Percentiles rank a stretch among this genome's conserved stretches.
phyloP scores from a whole-genome alignment of 2,329 filamentous ascomycete genomes.

The Colletotrichum simmondsii region DNA sequence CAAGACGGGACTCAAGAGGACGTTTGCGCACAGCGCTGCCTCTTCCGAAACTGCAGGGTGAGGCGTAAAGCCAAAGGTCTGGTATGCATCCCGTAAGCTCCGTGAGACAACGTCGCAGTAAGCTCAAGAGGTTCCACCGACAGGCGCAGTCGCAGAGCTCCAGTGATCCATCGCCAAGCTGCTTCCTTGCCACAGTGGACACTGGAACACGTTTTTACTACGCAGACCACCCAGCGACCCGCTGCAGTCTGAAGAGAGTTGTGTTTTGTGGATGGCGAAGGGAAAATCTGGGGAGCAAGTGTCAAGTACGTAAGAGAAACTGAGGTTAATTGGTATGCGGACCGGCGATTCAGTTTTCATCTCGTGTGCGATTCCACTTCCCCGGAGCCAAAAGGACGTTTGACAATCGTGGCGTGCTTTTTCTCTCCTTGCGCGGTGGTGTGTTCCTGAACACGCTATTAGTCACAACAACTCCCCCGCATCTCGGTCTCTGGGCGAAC shows the following conservation, averaged over 20 bases:
- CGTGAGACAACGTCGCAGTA: constrained; percentile 11
- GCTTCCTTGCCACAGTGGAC: neutral
- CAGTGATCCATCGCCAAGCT: neutral
- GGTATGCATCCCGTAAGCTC: neutral
- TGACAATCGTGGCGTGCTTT: constrained; percentile 2
- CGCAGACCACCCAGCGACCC: constrained; percentile 16
- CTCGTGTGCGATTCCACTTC: constrained; percentile 25
- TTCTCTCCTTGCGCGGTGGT: neutral
- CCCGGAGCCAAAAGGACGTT: neutral
- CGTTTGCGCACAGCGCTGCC: neutral
- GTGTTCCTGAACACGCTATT: constrained; percentile 11
- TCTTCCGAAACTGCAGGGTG: neutral
- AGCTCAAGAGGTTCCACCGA: constrained; percentile 16
- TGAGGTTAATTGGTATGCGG: neutral
- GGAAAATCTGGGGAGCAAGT: constrained; percentile 24
- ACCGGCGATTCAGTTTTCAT: neutral
- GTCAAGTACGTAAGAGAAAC: constrained; percentile 30
- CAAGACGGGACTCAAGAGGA: neutral
- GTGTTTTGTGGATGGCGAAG: constrained; percentile 27
- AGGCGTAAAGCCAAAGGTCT: neutral
- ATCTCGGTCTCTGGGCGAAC: neutral
- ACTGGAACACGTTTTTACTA: neutral
- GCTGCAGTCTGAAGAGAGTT: constrained; percentile 27
- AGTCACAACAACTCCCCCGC: constrained; percentile 18
- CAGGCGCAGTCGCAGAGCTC: neutral